Percentiles rank a stretch among this genome's conserved stretches.
Conservation (phyloP, 192 early-diverging fungal genomes). For the Linnemannia schmuckeri region DNA sequence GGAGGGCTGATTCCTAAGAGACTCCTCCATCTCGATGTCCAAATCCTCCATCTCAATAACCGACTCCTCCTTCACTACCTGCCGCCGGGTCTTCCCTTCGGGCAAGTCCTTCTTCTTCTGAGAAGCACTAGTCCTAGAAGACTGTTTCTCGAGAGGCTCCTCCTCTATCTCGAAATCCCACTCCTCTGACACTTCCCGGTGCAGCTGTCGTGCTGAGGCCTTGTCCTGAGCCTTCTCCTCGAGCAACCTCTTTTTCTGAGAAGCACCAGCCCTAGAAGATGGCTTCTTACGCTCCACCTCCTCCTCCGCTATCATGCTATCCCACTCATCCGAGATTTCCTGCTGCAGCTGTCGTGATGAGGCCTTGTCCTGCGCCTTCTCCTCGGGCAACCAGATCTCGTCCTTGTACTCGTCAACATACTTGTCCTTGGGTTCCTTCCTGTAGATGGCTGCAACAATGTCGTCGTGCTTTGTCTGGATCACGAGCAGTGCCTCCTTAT, state of each 20-base stretch:
- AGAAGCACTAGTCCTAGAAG: neutral
- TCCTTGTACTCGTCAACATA: neutral
- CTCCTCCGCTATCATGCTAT: no score
- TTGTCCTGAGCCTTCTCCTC: neutral
- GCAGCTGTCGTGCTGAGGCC: neutral
- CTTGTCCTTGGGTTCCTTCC: neutral
- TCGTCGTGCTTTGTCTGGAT: neutral
- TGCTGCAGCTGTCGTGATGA: neutral
- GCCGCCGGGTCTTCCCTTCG: no score
- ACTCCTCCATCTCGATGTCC: neutral
- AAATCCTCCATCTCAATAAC: neutral
- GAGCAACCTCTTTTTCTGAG: neutral
- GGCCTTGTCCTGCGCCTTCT: neutral
- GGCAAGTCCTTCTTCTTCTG: neutral
- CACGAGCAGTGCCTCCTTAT: neutral
- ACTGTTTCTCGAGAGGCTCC: neutral
- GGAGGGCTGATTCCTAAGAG: neutral
- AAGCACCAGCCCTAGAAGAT: neutral
- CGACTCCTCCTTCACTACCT: neutral
- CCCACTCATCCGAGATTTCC: neutral
- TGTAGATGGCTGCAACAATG: neutral
- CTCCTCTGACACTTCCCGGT: neutral
- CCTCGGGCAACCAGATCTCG: slow-evolving; percentile 3
- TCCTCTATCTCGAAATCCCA: neutral
- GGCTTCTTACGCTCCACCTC: neutral